Conservation (phyloP, 305 asterid species). For the Solanum chacoense region DNA sequence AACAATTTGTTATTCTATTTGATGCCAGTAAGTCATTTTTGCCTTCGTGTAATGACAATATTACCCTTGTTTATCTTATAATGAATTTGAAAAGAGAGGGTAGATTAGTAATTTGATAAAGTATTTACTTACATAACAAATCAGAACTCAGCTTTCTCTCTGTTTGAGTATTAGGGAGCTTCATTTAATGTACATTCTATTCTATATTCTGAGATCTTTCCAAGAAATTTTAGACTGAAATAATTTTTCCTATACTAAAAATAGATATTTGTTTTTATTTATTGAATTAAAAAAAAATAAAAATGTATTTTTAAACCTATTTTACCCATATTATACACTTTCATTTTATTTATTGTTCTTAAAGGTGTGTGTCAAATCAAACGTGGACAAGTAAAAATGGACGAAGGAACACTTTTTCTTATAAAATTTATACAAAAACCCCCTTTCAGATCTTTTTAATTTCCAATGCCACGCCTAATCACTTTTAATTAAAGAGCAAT, state of each 20-base stretch:
- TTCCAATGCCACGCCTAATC: constrained; percentile 70
- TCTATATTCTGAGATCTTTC: constrained; percentile 30
- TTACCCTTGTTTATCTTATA: not conserved
- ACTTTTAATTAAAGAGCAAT: constrained; percentile 19
- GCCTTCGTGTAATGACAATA: not conserved
- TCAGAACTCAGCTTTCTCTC: constrained; percentile 38
- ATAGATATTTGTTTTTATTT: not conserved
- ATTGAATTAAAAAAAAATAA: not conserved
- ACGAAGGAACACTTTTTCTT: not conserved
- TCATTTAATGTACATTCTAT: constrained; percentile 40
- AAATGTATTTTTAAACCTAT: not conserved
- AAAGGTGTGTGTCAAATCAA: not conserved
- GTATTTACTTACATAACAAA: constrained; percentile 16
- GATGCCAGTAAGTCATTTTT: constrained; percentile 68
- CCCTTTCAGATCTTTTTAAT: constrained; percentile 10
- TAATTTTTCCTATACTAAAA: not conserved
- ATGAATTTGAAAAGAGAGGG: not conserved
- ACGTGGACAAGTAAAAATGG: not conserved
- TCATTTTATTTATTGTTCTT: too few species aligned
- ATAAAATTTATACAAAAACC: constrained; percentile 11
- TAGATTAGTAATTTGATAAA: not conserved
- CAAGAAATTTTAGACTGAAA: constrained; percentile 23
- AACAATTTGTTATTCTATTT: constrained; percentile 69
- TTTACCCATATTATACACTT: too few species aligned
- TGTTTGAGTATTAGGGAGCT: constrained; percentile 8